Conservation (phyloP, 1,139 yeast species). For the Yamadazyma sp. region DNA sequence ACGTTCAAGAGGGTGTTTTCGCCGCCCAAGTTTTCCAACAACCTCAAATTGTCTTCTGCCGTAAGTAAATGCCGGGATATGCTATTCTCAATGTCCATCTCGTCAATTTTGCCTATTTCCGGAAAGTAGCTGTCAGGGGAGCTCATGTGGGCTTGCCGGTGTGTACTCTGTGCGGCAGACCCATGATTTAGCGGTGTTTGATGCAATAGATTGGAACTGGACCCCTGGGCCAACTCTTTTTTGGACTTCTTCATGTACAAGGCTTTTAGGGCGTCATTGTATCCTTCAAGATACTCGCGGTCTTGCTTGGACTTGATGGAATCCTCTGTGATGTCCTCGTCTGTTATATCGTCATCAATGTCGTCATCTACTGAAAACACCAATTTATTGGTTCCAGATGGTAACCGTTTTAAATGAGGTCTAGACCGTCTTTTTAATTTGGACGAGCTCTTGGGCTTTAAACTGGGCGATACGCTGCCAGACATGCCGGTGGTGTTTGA, state of each 20-base stretch:
- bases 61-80: slow-evolving; percentile 19
- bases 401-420: slow-evolving; percentile 26
- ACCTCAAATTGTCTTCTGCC: slow-evolving; percentile 22
- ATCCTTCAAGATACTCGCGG: slow-evolving; percentile 69
- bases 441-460: slow-evolving; percentile 14
- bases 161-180: neutral
- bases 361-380: slow-evolving; percentile 79
- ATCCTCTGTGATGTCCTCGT: slow-evolving; percentile 32
- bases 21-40: slow-evolving; percentile 18
- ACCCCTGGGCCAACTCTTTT: slow-evolving; percentile 6
- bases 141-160: neutral
- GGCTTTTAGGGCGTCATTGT: slow-evolving; percentile 63
- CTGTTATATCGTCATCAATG: slow-evolving; percentile 48
- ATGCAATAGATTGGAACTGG: neutral
- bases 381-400: slow-evolving; percentile 27
- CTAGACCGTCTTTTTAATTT: slow-evolving; percentile 19
- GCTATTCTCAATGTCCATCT: slow-evolving; percentile 13
- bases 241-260: slow-evolving; percentile 25
- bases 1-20: slow-evolving; percentile 12
- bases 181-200: too few species aligned
- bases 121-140: slow-evolving; percentile 12
- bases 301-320: slow-evolving; percentile 32
- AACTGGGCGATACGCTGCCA: slow-evolving; percentile 14
- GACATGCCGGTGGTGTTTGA: slow-evolving; percentile 1
- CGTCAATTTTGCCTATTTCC: slow-evolving; percentile 11